These are phyloP conservation scores for Fraxinus nigra DNA, from an alignment of 305 asterid species.

Conservation along the genomic window DNA sequence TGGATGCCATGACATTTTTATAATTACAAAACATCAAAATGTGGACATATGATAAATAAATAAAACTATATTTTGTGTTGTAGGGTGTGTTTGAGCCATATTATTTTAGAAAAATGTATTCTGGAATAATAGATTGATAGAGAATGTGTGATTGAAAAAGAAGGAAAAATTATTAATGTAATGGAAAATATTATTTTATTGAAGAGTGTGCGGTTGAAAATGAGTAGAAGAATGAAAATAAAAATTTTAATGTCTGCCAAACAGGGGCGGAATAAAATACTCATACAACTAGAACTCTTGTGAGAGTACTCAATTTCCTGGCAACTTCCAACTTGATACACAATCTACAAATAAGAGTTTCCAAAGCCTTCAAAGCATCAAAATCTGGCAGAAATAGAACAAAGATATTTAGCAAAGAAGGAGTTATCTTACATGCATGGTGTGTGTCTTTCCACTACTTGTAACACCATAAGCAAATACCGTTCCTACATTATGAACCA, in stretches of 20 bases:
- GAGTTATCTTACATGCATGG: conserved; percentile 88
- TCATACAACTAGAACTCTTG: not conserved
- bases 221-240: too few relatives aligned
- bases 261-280: not conserved
- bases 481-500: conserved; percentile 68
- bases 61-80: not conserved
- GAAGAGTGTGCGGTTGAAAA: too few relatives aligned
- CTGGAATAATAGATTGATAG: too few relatives aligned
- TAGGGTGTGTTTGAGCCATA: too few relatives aligned
- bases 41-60: conserved; percentile 10
- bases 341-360: conserved; percentile 16
- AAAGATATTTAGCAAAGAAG: conserved; percentile 14
- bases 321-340: conserved; percentile 2
- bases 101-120: too few relatives aligned
- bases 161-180: too few relatives aligned
- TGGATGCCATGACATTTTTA: conserved; percentile 14
- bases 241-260: too few relatives aligned
- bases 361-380: conserved; percentile 14
- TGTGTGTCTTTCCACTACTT: conserved; percentile 99
- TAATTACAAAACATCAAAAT: conserved; percentile 4
- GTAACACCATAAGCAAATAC: conserved; percentile 99
- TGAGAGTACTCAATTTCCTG: conserved; percentile 5
- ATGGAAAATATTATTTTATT: too few relatives aligned
- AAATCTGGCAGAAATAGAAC: conserved; percentile 12
- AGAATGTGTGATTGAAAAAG: too few relatives aligned